Percentiles rank a stretch among this genome's conserved stretches.
Evolutionary conservation across 176 grass and related monocot species (phyloP).

Genomic region (Raddia distichophylla): DNA sequence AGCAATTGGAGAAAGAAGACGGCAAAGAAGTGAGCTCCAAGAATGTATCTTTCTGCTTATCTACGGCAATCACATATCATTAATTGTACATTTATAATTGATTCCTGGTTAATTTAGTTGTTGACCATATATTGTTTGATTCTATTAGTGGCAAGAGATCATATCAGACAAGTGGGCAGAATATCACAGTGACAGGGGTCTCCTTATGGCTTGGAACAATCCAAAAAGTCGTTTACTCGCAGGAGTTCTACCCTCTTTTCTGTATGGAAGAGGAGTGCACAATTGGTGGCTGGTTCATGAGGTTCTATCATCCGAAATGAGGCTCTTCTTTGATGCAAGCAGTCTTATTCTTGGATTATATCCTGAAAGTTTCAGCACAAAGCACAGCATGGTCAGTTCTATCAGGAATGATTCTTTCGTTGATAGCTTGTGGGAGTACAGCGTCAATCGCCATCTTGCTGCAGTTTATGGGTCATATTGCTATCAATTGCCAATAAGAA

Average conservation of each 20-base stretch:
- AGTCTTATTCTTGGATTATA: constrained; percentile 53
- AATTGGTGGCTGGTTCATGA: constrained; percentile 66
- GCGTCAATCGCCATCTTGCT: constrained; percentile 64
- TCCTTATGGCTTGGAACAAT: constrained; percentile 80
- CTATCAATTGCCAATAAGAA: constrained; percentile 27
- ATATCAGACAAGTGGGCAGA: constrained; percentile 33
- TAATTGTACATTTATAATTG: not conserved
- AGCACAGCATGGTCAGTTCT: not conserved
- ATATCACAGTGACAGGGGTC: constrained; percentile 38
- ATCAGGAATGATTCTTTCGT: not conserved
- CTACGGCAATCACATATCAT: not conserved
- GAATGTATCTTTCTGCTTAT: constrained; percentile 43
- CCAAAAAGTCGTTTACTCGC: constrained; percentile 47
- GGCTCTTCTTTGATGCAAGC: constrained; percentile 64
- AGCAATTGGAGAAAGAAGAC: constrained; percentile 48
- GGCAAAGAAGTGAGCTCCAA: constrained; percentile 43
- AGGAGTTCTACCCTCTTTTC: constrained; percentile 77
- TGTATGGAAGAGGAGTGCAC: constrained; percentile 63
- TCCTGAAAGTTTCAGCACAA: constrained; percentile 45
- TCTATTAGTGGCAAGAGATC: constrained; percentile 58
- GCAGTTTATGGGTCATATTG: constrained; percentile 66
- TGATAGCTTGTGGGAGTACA: constrained; percentile 49
- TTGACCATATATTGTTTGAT: constrained; percentile 21
- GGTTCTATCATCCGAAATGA: constrained; percentile 74
- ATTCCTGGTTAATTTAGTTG: not conserved